Percentiles rank a stretch among this genome's conserved stretches.
phyloP scores from a whole-genome alignment of 1,284 basidiomycete genomes.

The Moesziomyces aphidis region DNA sequence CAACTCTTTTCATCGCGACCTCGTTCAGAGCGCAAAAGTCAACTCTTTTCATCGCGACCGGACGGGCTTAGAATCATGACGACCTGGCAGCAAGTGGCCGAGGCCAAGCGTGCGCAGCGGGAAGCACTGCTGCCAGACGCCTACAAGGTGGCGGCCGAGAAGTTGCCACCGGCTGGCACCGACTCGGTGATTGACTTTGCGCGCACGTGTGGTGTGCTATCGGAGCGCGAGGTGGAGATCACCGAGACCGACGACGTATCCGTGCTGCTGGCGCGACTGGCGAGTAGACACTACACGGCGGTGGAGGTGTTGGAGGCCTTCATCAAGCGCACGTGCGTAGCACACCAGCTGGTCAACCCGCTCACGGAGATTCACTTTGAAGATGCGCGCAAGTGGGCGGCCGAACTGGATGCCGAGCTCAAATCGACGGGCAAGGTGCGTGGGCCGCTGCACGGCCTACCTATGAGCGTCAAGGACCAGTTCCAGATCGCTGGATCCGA shows the following conservation, averaged over 20 bases:
- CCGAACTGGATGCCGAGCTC: constrained; percentile 72
- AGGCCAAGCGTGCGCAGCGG: constrained; percentile 36
- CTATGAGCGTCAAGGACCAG: constrained; percentile 77
- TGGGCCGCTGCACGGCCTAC: constrained; percentile 76
- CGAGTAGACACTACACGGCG: constrained; percentile 73
- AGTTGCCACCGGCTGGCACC: constrained; percentile 28
- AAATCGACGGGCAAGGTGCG: constrained; percentile 71
- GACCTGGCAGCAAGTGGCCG: constrained; percentile 40
- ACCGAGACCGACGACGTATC: constrained; percentile 69
- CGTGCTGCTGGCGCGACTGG: constrained; percentile 72
- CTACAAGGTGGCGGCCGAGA: constrained; percentile 30
- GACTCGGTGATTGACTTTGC: constrained; percentile 40
- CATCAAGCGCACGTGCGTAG: constrained; percentile 81
- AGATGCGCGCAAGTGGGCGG: constrained; percentile 74
- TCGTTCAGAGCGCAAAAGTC: no score
- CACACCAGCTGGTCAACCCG: constrained; percentile 78
- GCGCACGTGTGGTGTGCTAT: constrained; percentile 29
- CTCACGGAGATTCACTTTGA: constrained; percentile 77
- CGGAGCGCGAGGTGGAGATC: constrained; percentile 44
- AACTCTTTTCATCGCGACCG: background rate
- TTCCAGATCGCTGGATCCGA: constrained; percentile 74
- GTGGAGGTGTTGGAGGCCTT: constrained; percentile 79
- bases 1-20: no score
- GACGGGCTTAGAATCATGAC: constrained; percentile 12
- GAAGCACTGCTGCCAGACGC: constrained; percentile 40